These are phyloP conservation scores for Verticillium zaregamsianum DNA, from an alignment of 2,329 filamentous ascomycete species.

Conservation along the genomic window DNA sequence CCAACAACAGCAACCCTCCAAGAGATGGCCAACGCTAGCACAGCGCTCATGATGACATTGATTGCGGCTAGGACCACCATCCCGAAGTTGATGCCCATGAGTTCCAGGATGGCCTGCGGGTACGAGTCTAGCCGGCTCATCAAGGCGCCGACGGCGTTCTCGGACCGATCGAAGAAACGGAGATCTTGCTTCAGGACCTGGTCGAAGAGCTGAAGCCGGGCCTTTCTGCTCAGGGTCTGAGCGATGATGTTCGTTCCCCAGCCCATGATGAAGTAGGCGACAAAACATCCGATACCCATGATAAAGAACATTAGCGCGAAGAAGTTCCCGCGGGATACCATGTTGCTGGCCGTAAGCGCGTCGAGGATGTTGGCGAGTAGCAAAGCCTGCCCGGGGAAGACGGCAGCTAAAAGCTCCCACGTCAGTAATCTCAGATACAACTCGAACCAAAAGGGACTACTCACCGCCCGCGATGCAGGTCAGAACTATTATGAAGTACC, in stretches of 20 bases:
- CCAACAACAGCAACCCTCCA: slow-evolving; percentile 35
- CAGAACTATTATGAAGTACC: slow-evolving; percentile 4
- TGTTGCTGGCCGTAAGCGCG: background rate
- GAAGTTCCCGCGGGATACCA: slow-evolving; percentile 31
- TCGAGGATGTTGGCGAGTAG: background rate
- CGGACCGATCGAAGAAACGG: slow-evolving; percentile 21
- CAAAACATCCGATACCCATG: slow-evolving; percentile 16
- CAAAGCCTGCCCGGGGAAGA: background rate
- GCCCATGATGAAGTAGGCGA: slow-evolving; percentile 17
- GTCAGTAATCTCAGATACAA: background rate
- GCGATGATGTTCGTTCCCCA: slow-evolving; percentile 10
- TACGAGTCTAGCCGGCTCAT: slow-evolving; percentile 18
- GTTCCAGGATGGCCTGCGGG: slow-evolving; percentile 12
- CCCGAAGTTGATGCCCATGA: slow-evolving; percentile 13
- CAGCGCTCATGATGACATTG: slow-evolving; percentile 12
- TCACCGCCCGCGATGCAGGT: background rate
- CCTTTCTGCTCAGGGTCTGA: background rate
- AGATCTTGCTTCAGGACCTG: slow-evolving; percentile 18
- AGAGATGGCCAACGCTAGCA: slow-evolving; percentile 28
- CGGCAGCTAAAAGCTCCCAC: slow-evolving; percentile 3
- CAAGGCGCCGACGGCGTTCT: slow-evolving; percentile 18
- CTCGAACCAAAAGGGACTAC: no score
- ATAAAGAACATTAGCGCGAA: slow-evolving; percentile 25
- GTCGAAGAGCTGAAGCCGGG: background rate
- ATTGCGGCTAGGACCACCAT: slow-evolving; percentile 11